Evolutionary conservation across 2,329 filamentous ascomycete species (phyloP).

Genomic region (Penicillium sp.): DNA sequence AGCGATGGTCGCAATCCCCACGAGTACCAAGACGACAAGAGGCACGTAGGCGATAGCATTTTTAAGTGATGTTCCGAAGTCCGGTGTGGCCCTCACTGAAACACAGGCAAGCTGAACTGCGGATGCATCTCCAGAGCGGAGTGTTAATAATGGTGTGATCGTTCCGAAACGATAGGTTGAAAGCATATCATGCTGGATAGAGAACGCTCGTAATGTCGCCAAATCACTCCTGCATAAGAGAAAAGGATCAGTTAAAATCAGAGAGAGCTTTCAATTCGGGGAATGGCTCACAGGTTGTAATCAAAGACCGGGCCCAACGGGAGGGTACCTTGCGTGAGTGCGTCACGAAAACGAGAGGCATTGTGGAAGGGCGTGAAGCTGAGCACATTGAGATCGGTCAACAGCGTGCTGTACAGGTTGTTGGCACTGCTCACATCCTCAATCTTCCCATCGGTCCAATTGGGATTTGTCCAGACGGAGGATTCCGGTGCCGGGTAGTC

Average conservation of each 20-base stretch:
- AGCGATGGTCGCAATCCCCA: constrained; percentile 76
- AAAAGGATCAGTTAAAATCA: not conserved
- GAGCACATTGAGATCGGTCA: constrained; percentile 68
- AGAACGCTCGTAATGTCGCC: constrained; percentile 65
- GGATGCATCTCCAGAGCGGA: constrained; percentile 69
- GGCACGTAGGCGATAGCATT: constrained; percentile 73
- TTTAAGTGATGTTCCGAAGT: constrained; percentile 67
- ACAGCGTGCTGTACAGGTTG: constrained; percentile 69
- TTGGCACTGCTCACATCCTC: constrained; percentile 57
- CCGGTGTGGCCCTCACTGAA: constrained; percentile 77
- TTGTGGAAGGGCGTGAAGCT: constrained; percentile 68
- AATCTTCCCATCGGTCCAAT: constrained; percentile 72
- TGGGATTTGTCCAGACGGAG: constrained; percentile 61
- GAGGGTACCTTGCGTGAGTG: constrained; percentile 60
- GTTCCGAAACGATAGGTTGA: constrained; percentile 87
- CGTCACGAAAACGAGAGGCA: constrained; percentile 64
- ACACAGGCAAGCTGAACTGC: constrained; percentile 72
- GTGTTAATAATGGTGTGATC: constrained; percentile 67
- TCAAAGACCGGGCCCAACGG: constrained; percentile 73
- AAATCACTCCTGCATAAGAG: constrained; percentile 43
- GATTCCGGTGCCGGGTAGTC: constrained; percentile 60
- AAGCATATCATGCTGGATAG: constrained; percentile 68
- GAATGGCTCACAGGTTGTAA: constrained; percentile 47
- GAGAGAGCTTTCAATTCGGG: not conserved
- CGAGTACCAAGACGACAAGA: constrained; percentile 71